phyloP scores from a whole-genome alignment of 163 green algal genomes.

The Chlamydomonas reinhardtii region DNA sequence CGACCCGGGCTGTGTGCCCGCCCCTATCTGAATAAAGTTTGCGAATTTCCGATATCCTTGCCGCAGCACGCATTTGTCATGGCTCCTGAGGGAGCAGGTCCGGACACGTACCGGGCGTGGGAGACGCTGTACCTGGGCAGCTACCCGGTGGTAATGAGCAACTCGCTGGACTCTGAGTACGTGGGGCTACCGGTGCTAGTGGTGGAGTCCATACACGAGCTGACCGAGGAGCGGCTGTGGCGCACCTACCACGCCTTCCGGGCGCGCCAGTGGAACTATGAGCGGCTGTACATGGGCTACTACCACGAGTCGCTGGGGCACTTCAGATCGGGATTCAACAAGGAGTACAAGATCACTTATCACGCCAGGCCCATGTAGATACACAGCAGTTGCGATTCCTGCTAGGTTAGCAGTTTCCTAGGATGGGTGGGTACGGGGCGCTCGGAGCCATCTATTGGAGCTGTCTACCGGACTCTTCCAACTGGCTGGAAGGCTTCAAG shows the following conservation, averaged over 20 bases:
- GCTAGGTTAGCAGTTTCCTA: too few relatives aligned
- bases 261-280: background rate
- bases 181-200: background rate
- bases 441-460: too few relatives aligned
- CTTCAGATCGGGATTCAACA: background rate
- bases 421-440: too few relatives aligned
- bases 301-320: background rate
- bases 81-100: background rate
- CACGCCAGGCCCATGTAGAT: background rate
- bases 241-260: background rate
- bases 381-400: too few relatives aligned
- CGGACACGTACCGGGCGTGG: background rate
- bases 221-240: background rate
- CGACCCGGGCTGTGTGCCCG: too few relatives aligned
- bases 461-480: too few relatives aligned
- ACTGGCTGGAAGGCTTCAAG: too few relatives aligned
- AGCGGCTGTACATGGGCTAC: slow-evolving; percentile 1
- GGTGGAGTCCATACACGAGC: background rate
- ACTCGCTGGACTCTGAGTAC: background rate
- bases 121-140: slow-evolving; percentile 2
- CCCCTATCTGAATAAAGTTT: too few relatives aligned
- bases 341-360: background rate
- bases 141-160: background rate
- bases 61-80: background rate
- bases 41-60: too few relatives aligned